Evolutionary conservation across 768 basidiomycete genomes (phyloP), one percentile per base, ranked within the genome.

Genomic region (Xerocomus brunneocitrinus): DNA sequence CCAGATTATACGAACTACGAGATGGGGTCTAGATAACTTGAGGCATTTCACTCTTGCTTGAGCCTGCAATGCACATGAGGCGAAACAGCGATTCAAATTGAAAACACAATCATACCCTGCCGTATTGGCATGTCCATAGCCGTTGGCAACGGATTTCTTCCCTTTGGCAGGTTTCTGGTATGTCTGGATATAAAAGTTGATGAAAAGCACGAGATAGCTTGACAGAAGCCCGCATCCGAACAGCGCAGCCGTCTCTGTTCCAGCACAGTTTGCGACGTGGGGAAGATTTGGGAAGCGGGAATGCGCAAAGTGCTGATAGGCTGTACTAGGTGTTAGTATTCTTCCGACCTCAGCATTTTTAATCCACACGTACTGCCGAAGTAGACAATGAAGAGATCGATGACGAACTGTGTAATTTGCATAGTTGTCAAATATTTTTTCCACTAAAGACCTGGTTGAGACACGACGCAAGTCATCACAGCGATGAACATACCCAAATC

Each of bases 341-440:
- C 46, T 38, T 57, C 54, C 55, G 13, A 24, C n/a, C 12, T 8
- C 31, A 8, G 55, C 2, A 36, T 28, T 52, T 32, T 38, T 31
- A 51, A 10, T 4, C 41, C 3, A 49, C 8, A 86, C 94, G 62
- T 67, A 91, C 95, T 94, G 66, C 91, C 97, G 61, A 95, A 97
- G 79, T 97, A 98, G 57, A 95, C 91, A 52, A 89, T 74, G 70
- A 80, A 80, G 19, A 99, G 74, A 73, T 99, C 95, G 65, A 98
- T 85, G 58, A 98, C 72, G 69, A 98, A 99, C 73, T 99, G 97
- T 24, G 79, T 79, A 63, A 99, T 99, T 75, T 99, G 97, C 87
- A 99, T 88, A 25, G 81, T 84, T 38, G 97, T 99, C 57, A 98
- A 72, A 73, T 99, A 94, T 72, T 94, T 94, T 79, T 99, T 99